Conservation (phyloP, 2,329 filamentous ascomycete species). For the Davidsoniella eucalypti region DNA sequence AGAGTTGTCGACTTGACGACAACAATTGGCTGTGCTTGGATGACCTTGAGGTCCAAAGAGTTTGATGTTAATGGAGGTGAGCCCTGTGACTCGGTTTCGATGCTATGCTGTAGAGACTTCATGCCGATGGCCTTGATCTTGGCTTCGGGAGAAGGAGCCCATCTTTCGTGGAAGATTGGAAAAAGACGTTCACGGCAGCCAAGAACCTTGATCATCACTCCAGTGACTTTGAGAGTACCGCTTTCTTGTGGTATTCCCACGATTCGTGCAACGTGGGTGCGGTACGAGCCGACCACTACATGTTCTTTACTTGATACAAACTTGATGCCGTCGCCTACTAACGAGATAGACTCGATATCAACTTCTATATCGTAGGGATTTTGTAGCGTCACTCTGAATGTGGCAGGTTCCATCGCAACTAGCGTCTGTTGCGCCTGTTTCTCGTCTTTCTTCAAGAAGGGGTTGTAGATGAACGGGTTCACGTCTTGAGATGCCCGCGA, state of each 20-base stretch:
- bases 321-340: constrained; percentile 57
- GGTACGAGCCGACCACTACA: constrained; percentile 60
- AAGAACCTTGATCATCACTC: constrained; percentile 62
- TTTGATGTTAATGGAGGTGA: constrained; percentile 30
- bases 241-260: constrained; percentile 47
- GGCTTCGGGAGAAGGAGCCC: constrained; percentile 49
- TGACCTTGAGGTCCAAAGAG: constrained; percentile 52
- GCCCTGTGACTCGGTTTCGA: constrained; percentile 23
- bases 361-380: constrained; percentile 91
- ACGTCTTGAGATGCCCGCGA: constrained; percentile 41
- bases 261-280: constrained; percentile 63
- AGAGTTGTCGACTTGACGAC: constrained; percentile 61
- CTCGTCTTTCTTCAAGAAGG: constrained; percentile 59
- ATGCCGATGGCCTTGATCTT: constrained; percentile 68
- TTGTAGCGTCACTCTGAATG: constrained; percentile 70
- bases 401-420: constrained; percentile 61
- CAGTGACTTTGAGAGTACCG: constrained; percentile 57
- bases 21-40: constrained; percentile 62
- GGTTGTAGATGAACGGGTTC: constrained; percentile 90
- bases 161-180: constrained; percentile 63
- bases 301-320: constrained; percentile 51
- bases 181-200: constrained; percentile 74
- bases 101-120: constrained; percentile 34
- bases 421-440: constrained; percentile 49
- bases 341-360: constrained; percentile 64